These are phyloP conservation scores for Coemansia sp. DNA, from an alignment of 192 early-diverging fungal species.

Conservation along the genomic window DNA sequence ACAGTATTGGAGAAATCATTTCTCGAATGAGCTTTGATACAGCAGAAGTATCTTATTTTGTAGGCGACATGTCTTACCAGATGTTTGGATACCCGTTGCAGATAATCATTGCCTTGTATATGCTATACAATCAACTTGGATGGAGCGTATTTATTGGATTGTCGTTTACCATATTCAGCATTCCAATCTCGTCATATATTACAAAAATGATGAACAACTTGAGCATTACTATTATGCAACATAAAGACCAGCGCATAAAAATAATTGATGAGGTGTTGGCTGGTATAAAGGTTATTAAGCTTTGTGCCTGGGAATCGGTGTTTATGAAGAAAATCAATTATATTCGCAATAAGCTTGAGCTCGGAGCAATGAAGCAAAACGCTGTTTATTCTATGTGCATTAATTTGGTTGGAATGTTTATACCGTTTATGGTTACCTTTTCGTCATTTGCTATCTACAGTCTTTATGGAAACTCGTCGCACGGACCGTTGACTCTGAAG, in stretches of 20 bases:
- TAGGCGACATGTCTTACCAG: slow-evolving; percentile 19
- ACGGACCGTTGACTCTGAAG: slow-evolving; percentile 54
- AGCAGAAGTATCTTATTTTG: slow-evolving; percentile 14
- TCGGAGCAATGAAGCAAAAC: slow-evolving; percentile 41
- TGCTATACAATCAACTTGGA: slow-evolving; percentile 84
- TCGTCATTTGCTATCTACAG: slow-evolving; percentile 51
- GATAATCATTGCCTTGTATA: slow-evolving; percentile 47
- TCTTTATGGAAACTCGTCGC: slow-evolving; percentile 30
- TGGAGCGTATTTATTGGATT: slow-evolving; percentile 87
- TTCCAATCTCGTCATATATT: slow-evolving; percentile 78
- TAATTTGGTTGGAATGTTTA: too few species aligned
- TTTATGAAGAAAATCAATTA: slow-evolving; percentile 8
- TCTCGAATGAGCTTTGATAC: slow-evolving; percentile 74
- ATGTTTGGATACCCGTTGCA: too few species aligned
- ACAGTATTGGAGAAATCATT: slow-evolving; percentile 81
- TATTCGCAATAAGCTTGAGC: slow-evolving; percentile 39
- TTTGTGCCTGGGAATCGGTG: slow-evolving; percentile 57
- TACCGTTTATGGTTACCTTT: slow-evolving; percentile 10
- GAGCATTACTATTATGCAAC: slow-evolving; percentile 84
- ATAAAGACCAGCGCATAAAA: slow-evolving; percentile 67
- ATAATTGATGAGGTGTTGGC: slow-evolving; percentile 66
- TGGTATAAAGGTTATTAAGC: slow-evolving; percentile 71
- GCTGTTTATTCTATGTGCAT: not conserved
- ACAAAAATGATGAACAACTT: slow-evolving; percentile 72
- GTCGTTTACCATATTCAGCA: slow-evolving; percentile 77